These are phyloP conservation scores for Talaromyces funiculosus DNA, from an alignment of 2,329 filamentous ascomycete genomes.

Conservation along the genomic window DNA sequence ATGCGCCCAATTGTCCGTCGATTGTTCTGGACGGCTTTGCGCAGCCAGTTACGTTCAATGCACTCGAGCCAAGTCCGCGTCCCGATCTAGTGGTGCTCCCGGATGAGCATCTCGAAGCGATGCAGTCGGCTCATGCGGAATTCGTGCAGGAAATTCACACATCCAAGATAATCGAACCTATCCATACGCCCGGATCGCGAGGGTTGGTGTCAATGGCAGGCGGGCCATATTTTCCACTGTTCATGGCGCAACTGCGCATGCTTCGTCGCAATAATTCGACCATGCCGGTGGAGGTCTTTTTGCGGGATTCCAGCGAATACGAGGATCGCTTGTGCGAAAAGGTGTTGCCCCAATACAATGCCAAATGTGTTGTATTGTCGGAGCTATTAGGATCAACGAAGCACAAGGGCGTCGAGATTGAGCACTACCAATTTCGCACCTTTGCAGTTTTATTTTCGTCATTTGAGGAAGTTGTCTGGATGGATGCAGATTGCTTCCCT, in stretches of 20 bases:
- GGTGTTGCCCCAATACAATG: conserved; percentile 37
- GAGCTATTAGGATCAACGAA: conserved; percentile 32
- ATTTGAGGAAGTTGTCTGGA: conserved; percentile 54
- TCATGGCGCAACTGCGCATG: conserved; percentile 48
- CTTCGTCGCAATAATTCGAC: conserved; percentile 47
- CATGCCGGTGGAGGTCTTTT: conserved; percentile 45
- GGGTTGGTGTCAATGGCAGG: conserved; percentile 51
- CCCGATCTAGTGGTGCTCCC: conserved; percentile 33
- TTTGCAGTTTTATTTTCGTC: conserved; percentile 54
- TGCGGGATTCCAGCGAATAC: conserved; percentile 36
- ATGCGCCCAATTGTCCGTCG: conserved; percentile 27
- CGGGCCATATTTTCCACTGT: conserved; percentile 44
- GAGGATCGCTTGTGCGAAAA: conserved; percentile 37
- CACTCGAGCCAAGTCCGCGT: conserved; percentile 23
- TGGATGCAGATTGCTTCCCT: conserved; percentile 55
- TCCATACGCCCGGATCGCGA: conserved; percentile 35
- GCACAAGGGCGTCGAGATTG: conserved; percentile 29
- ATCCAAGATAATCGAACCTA: conserved; percentile 26
- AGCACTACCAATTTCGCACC: conserved; percentile 52
- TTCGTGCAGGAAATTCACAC: conserved; percentile 34
- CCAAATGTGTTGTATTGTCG: conserved; percentile 39
- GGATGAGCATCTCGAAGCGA: conserved; percentile 28
- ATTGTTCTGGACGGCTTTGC: conserved; percentile 24
- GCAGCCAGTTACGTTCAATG: conserved; percentile 25
- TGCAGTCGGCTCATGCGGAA: conserved; percentile 36